These are phyloP conservation scores for Pythium apleroticum DNA, from an alignment of 352 stramenopile genomes.

Conservation along the genomic window DNA sequence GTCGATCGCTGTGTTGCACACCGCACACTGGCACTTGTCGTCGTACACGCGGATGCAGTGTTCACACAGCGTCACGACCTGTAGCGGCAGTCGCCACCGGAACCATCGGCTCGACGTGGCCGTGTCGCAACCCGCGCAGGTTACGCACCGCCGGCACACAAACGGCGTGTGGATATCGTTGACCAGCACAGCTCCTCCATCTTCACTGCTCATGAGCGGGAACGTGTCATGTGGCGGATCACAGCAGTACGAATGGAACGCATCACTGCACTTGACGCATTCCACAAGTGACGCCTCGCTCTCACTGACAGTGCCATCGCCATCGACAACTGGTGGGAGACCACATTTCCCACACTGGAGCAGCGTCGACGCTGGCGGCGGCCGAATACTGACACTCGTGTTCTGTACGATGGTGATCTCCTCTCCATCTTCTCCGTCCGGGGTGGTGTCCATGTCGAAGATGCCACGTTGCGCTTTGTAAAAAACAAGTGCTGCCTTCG, in stretches of 20 bases:
- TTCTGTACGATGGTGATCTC: constrained; percentile 20
- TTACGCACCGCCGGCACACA: constrained; percentile 62
- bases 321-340: constrained; percentile 23
- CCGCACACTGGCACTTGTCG: constrained; percentile 66
- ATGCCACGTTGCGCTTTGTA: constrained; percentile 19
- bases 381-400: constrained; percentile 8
- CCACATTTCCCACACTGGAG: constrained; percentile 18
- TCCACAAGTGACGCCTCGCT: constrained; percentile 32
- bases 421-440: constrained; percentile 5
- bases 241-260: constrained; percentile 74
- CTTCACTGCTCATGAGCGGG: constrained; percentile 55
- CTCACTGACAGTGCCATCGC: background rate
- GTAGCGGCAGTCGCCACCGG: constrained; percentile 68
- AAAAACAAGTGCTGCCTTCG: constrained; percentile 13
- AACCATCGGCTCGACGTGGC: constrained; percentile 40
- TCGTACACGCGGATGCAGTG: constrained; percentile 66
- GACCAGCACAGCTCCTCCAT: constrained; percentile 51
- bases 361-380: background rate
- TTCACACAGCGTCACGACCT: constrained; percentile 60
- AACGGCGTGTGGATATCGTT: constrained; percentile 68
- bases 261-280: constrained; percentile 51
- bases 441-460: background rate
- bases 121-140: constrained; percentile 56
- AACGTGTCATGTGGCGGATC: constrained; percentile 67
- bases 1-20: constrained; percentile 60